Conservation (phyloP, 164 flowering plant species). For the Macadamia tetraphylla region DNA sequence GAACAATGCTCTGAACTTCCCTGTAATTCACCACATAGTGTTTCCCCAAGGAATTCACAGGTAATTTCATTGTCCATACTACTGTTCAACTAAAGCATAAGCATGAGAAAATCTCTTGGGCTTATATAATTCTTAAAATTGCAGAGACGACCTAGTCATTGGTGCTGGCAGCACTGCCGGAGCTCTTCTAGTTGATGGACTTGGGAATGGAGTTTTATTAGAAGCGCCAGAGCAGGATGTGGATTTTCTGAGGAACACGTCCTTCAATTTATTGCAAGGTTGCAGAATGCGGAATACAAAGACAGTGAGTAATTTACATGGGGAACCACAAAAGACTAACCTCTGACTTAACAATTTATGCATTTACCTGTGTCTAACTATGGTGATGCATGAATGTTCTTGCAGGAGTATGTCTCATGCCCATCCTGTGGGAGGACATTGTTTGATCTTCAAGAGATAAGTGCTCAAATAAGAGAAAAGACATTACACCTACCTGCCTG, state of each 20-base stretch:
- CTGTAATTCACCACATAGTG: conserved; percentile 86
- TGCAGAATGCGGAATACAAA: conserved; percentile 99
- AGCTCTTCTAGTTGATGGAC: conserved; percentile 92
- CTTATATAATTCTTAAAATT: conserved; percentile 3
- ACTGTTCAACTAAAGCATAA: too few species aligned
- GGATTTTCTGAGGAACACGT: conserved; percentile 81
- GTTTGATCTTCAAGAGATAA: conserved; percentile 94
- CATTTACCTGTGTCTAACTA: not conserved
- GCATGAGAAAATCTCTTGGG: not conserved
- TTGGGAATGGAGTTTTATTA: conserved; percentile 84
- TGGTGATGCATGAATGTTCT: conserved; percentile 12
- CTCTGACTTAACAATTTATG: not conserved
- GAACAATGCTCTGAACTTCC: conserved; percentile 63
- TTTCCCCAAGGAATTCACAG: conserved; percentile 68
- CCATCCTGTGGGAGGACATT: conserved; percentile 98
- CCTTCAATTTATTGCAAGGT: conserved; percentile 94
- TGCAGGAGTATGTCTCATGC: conserved; percentile 96
- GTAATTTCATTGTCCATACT: conserved; percentile 23
- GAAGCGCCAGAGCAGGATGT: conserved; percentile 89
- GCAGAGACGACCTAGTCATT: conserved; percentile 91
- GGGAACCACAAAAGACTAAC: not conserved
- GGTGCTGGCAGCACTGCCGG: conserved; percentile 87
- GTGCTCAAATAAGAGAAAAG: conserved; percentile 92
- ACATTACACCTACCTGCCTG: conserved; percentile 93
- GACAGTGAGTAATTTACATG: conserved; percentile 43